Base-by-base conservation (phyloP, 2,329 filamentous ascomycete genomes). In the Myriosclerotinia curreyana region DNA sequence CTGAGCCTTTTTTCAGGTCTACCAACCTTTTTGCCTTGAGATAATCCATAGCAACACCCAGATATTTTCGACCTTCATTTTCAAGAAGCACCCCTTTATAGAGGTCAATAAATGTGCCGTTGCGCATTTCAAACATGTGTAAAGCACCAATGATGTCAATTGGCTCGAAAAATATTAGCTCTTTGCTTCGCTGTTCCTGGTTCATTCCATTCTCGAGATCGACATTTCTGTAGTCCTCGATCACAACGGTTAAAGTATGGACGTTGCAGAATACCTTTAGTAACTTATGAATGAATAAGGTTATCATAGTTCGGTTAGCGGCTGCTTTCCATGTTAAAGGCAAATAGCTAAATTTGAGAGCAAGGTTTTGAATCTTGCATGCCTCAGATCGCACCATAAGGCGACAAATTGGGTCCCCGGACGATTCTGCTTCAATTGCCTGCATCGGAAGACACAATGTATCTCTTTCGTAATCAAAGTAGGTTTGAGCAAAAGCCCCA, bases 381-480 rank as follows among this genome's bases (percentile, higher is more conserved):
- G 42, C 42, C 42, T 58, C 55, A 3, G n/a, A 36, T 36, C 8
- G 14, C 8, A 7, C 5, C 7, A 48, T 48, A 17, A 46, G 20
- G 12, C 14, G 40, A 15, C 25, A 12, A 46, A 22, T n/a, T 31
- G 12, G 17, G 14, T 28, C n/a, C 20, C 2, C n/a, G 28, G 20
- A 17, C 20, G 2, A 5, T 22, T 48, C 44, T 12, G 1, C 4
- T n/a, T 14, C 3, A 22, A 46, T 0, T 17, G 34, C 20, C 12
- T 56, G 17, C 17, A 17, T 9, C 28, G 20, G 9, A 17, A 28
- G 17, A 38, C 8, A 40, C 17, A 42, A 53, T 2, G 11, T 12
- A n/a, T 42, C 46, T 40, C 36, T 60, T 53, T 52, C 9, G 46
- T 38, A 40, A 40, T 60, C 34, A 38, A 52, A 40, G n/a, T 60